Evolutionary conservation across 257 asterid species (phyloP), one percentile per base, ranked within the genome.

Genomic region (Nicotiana benthamiana): DNA sequence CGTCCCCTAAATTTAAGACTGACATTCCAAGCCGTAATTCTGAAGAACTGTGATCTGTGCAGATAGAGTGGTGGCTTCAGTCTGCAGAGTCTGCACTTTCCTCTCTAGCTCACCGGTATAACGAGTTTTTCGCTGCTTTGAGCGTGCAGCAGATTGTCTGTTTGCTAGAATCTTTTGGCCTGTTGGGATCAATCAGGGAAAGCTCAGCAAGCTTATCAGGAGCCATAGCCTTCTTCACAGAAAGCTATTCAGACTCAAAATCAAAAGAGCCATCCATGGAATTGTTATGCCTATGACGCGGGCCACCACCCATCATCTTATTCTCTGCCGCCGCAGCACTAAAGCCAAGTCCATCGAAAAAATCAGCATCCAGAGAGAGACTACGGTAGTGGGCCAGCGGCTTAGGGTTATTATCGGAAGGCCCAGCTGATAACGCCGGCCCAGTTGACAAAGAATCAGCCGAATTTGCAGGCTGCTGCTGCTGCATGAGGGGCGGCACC

Each of bases 81-180:
- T 88, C 88, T 95, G 98, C 68, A 95, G 87, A 30, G 98, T 95
- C 79, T 95, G 99, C 78, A 95, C 98, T 91, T 95, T 93, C 92
- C 91, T 93, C 90, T 95, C 98, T 82, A 95, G 87, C 87, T 95
- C 99, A 32, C 87, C 54, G 1, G 99, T 93, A 83, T 95, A 95
- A 12, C 93, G 93, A 24, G 88, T 83, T 75, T 95, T 93, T 81
- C 99, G 88, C 88, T 95, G 98, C 83, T 95, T 95, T 0, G 99
- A 95, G 16, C 98, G 92, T 15, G 99, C 97, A 5, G 99, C 99
- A 75, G 99, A 95, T 86, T 95, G 98, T 68, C 99, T 91, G 82
- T 95, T 95, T 24, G 99, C 98, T 53, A 95, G 95, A 83, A 93
- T 92, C 99, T 92, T 82, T 95, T 95, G 1, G 99, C 99, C 96